Conservation (phyloP, 2,329 filamentous ascomycete species). For the Aspergillus pseudotamarii region DNA sequence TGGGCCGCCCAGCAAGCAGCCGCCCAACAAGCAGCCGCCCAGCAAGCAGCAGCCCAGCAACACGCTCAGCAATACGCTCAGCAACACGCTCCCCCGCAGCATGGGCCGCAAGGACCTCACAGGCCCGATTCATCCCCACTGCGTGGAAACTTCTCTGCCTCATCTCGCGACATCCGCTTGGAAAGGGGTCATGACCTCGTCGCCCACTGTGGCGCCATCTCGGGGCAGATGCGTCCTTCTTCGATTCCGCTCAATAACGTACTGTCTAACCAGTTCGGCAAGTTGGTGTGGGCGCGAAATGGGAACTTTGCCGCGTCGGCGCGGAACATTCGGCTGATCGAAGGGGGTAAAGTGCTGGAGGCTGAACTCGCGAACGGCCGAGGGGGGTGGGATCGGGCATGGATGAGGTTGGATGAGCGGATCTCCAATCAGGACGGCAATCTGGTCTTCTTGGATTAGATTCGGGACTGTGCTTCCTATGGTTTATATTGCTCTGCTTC, state of each 20-base stretch:
- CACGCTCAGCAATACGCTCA: conserved; percentile 5
- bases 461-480: background rate
- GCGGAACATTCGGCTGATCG: conserved; percentile 31
- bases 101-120: background rate
- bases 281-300: conserved; percentile 36
- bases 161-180: conserved; percentile 35
- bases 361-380: conserved; percentile 38
- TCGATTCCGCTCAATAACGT: conserved; percentile 41
- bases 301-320: conserved; percentile 43
- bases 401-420: conserved; percentile 40
- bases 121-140: background rate
- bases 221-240: conserved; percentile 36
- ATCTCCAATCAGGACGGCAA: conserved; percentile 43
- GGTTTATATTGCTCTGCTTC: background rate
- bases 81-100: background rate
- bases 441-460: conserved; percentile 31
- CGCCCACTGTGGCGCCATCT: conserved; percentile 35
- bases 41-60: background rate
- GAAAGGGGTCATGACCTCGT: conserved; percentile 41
- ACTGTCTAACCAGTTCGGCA: conserved; percentile 41
- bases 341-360: conserved; percentile 37
- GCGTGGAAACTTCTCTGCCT: conserved; percentile 43
- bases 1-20: background rate
- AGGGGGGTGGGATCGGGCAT: conserved; percentile 35
- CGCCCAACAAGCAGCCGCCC: background rate